Base-by-base conservation (phyloP, 2,329 filamentous ascomycete species). In the Diplodia corticola region DNA sequence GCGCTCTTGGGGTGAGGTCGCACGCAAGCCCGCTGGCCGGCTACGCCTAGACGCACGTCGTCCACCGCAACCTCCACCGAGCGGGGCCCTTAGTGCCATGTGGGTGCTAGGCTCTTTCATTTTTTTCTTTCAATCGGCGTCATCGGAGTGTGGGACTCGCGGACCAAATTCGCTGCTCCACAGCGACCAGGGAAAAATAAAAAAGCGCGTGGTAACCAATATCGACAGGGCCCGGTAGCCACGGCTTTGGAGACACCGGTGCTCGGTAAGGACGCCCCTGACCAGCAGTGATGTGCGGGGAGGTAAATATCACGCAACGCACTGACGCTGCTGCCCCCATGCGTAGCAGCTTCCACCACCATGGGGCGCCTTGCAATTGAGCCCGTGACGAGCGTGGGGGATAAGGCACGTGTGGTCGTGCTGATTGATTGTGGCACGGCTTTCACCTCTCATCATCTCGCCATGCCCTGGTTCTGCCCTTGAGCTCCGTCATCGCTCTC, bases 271-370 rank as follows among this genome's bases (percentile, higher is more conserved):
- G 35, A n/a, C 40, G 57, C 57, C 57, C 57, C 57, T 61, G 57
- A 61, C 28, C 37, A 61, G 57, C 57, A 35, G 44, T 61, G 57
- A 61, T 61, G 57, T 61, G 57, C 57, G 57, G 57, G 57, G 57
- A 61, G 40, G 57, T 44, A 49, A 61, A 61, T 61, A 61, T 61
- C 57, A 49, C 57, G 57, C 57, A 61, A 49, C 57, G 57, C 57
- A 61, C 57, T 28, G 44, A 49, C 57, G 13, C 17, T n/a, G 40
- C 35, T 46, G 22, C 50, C 22, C 17, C 50, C n/a, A 24, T 17
- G 48, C 48, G 48, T 17, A 35, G 30, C 10, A 54, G 51, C 51
- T 54, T 54, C 51, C 28, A 10, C 55, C 24, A 48, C 26, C 55
- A 48, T 61, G 48, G 40, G 57, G 35, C 40, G 57, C 57, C 57